Conservation (phyloP, 2,329 filamentous ascomycete genomes). For the Xenoacremonium recifei region DNA sequence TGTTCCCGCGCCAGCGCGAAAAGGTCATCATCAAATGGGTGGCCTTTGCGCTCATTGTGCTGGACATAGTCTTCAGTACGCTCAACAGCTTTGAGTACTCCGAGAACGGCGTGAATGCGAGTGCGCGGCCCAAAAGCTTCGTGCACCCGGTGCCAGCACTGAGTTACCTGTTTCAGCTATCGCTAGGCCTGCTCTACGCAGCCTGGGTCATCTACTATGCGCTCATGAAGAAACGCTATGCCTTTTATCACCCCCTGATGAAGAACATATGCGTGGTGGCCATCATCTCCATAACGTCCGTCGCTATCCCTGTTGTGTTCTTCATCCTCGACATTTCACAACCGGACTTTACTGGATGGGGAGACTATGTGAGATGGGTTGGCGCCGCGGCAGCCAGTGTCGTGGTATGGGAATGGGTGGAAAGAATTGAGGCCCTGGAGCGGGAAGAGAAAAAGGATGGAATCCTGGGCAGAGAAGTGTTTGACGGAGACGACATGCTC, state of each 20-base stretch:
- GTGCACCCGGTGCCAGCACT: constrained; percentile 87
- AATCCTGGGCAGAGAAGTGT: constrained; percentile 85
- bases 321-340: constrained; percentile 89
- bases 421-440: constrained; percentile 88
- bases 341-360: constrained; percentile 84
- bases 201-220: constrained; percentile 94
- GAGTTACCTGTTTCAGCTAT: constrained; percentile 86
- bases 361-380: constrained; percentile 96
- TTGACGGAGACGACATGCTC: constrained; percentile 91
- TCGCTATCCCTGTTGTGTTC: constrained; percentile 87
- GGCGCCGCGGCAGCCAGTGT: constrained; percentile 90
- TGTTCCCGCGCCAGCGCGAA: constrained; percentile 95
- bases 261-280: constrained; percentile 83
- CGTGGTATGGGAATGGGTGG: constrained; percentile 98
- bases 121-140: constrained; percentile 69
- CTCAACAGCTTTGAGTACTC: constrained; percentile 78
- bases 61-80: constrained; percentile 88
- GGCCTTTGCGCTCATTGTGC: constrained; percentile 86
- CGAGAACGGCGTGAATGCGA: constrained; percentile 49
- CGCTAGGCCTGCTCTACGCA: constrained; percentile 82
- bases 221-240: constrained; percentile 86
- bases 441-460: constrained; percentile 93
- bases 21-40: constrained; percentile 99
- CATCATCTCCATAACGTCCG: constrained; percentile 72
- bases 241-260: constrained; percentile 89